Conservation (phyloP, 139 green algal species). For the Nannochloris sp. region DNA sequence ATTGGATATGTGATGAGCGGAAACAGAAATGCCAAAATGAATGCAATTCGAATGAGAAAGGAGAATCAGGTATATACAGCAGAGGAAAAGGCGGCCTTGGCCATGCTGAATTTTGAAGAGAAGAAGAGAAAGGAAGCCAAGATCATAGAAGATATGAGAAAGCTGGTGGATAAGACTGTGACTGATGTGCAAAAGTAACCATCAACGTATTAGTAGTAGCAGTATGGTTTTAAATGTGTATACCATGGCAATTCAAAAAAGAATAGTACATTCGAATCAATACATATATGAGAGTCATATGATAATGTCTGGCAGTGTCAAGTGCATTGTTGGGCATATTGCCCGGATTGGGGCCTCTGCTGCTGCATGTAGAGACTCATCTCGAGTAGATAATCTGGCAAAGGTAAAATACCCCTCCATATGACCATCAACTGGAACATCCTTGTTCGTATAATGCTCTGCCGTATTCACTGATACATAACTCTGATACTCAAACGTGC, state of each 20-base stretch:
- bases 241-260: neutral
- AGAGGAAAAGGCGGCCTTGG: conserved; percentile 94
- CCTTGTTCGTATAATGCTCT: conserved; percentile 5
- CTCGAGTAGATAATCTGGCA: conserved; percentile 28
- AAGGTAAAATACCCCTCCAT: conserved; percentile 72
- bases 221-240: neutral
- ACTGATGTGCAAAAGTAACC: conserved; percentile 12
- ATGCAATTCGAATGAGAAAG: conserved; percentile 89
- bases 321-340: too few species aligned
- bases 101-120: conserved; percentile 98
- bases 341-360: too few species aligned
- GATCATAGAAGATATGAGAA: conserved; percentile 79
- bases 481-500: conserved; percentile 66
- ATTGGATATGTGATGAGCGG: conserved; percentile 90
- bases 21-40: conserved; percentile 90
- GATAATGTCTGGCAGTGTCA: too few species aligned
- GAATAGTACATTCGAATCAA: too few species aligned
- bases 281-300: too few species aligned
- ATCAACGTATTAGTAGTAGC: neutral
- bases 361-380: too few species aligned
- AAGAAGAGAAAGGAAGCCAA: conserved; percentile 87
- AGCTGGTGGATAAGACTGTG: conserved; percentile 62
- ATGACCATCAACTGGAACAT: conserved; percentile 14
- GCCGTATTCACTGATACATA: conserved; percentile 31
- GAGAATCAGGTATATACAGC: conserved; percentile 92